These are phyloP conservation scores for Mycena polygramma DNA, from an alignment of 768 basidiomycete genomes.

Conservation along the genomic window DNA sequence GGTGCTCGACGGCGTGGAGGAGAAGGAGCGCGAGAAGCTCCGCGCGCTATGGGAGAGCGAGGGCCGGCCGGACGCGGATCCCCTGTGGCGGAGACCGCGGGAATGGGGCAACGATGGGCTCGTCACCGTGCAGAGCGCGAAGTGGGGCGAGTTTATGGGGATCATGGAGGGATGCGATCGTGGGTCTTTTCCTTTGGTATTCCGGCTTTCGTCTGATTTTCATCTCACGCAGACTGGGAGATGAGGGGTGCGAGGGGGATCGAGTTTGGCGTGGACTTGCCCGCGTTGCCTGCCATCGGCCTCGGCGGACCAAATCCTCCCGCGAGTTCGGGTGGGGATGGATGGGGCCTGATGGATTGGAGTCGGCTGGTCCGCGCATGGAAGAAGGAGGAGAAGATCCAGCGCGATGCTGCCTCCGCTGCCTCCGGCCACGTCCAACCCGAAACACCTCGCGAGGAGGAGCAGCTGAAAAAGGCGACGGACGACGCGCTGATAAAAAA, in stretches of 20 bases:
- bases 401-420: conserved; percentile 49
- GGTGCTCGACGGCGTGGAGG: conserved; percentile 89
- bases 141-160: conserved; percentile 97
- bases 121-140: conserved; percentile 91
- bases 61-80: conserved; percentile 37
- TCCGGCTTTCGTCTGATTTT: not conserved
- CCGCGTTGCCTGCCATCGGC: conserved; percentile 61
- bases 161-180: conserved; percentile 90
- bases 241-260: conserved; percentile 89
- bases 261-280: conserved; percentile 73
- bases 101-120: conserved; percentile 93
- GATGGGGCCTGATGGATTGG: conserved; percentile 73
- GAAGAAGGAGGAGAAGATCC: conserved; percentile 65
- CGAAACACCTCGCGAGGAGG: not conserved
- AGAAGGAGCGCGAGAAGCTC: conserved; percentile 62
- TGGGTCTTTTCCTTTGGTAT: conserved; percentile 43
- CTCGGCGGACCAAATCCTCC: conserved; percentile 43
- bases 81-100: conserved; percentile 64
- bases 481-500: conserved; percentile 71
- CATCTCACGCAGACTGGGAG: conserved; percentile 78
- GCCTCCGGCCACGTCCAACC: conserved; percentile 25
- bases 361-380: conserved; percentile 70
- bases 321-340: conserved; percentile 44
- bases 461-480: conserved; percentile 34
- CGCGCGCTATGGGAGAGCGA: conserved; percentile 51